Evolutionary conservation across 345 rosid species (phyloP).

Genomic region (Firmiana major): DNA sequence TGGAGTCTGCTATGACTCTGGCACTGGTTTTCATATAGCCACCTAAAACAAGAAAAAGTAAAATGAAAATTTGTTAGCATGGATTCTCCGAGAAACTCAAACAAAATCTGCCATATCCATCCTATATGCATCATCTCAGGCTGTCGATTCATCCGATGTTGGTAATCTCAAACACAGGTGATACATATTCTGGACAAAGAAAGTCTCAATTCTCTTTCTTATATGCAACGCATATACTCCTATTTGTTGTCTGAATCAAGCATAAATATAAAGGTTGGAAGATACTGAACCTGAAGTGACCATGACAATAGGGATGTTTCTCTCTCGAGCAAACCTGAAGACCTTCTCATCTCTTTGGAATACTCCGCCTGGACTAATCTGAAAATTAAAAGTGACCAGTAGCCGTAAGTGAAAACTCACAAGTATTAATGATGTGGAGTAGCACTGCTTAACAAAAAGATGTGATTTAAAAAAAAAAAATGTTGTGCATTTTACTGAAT

Average conservation of each 20-base stretch:
- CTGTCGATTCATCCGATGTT: not conserved
- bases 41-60: constrained; percentile 44
- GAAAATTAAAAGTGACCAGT: constrained; percentile 25
- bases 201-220: not conserved
- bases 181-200: too few species aligned
- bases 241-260: not conserved
- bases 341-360: constrained; percentile 82
- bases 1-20: constrained; percentile 78
- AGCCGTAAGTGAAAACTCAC: not conserved
- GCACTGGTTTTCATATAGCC: constrained; percentile 98
- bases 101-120: not conserved
- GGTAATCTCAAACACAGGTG: not conserved
- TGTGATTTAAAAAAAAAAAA: not conserved
- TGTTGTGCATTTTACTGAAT: not conserved
- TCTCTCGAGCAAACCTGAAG: constrained; percentile 70
- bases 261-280: not conserved
- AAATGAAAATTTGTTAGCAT: not conserved
- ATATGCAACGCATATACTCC: not conserved
- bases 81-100: not conserved
- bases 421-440: not conserved
- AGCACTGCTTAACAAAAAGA: not conserved
- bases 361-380: constrained; percentile 81
- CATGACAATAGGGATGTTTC: constrained; percentile 75
- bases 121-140: not conserved
- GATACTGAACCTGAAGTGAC: constrained; percentile 71